Conservation (phyloP, 1,284 basidiomycete species). For the Marasmius fiardii region DNA sequence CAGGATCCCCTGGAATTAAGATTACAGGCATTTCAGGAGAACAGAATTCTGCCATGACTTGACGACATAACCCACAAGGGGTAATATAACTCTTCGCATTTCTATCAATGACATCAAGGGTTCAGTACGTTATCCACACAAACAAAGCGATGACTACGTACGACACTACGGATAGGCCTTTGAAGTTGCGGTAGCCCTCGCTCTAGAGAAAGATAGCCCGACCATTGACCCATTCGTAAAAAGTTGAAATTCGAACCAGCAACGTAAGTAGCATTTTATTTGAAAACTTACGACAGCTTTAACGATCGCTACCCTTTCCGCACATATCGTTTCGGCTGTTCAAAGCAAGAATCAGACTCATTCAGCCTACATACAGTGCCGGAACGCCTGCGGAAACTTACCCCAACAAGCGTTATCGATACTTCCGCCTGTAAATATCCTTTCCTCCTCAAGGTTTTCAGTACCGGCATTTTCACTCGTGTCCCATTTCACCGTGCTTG, state of each 20-base stretch:
- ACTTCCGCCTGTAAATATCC: constrained; percentile 80
- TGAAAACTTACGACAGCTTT: constrained; percentile 71
- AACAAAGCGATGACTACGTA: too few species aligned
- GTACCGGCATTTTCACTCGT: constrained; percentile 36
- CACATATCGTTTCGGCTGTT: constrained; percentile 79
- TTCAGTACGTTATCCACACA: too few species aligned
- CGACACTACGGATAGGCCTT: constrained; percentile 75
- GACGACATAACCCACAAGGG: constrained; percentile 91
- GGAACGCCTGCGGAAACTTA: too few species aligned
- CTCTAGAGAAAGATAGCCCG: too few species aligned
- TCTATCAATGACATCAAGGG: constrained; percentile 1
- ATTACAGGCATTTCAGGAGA: constrained; percentile 72
- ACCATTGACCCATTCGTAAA: too few species aligned
- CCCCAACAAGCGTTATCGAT: constrained; percentile 92
- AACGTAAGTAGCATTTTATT: too few species aligned
- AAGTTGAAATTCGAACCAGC: too few species aligned
- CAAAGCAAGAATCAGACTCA: constrained; percentile 44
- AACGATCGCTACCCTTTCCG: constrained; percentile 84
- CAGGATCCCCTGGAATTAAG: constrained; percentile 60
- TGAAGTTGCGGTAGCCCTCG: constrained; percentile 65
- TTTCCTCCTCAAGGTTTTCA: constrained; percentile 38
- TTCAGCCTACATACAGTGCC: too few species aligned
- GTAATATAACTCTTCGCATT: constrained; percentile 42
- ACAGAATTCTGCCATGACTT: constrained; percentile 90
- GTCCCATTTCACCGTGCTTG: too few species aligned